phyloP scores from a whole-genome alignment of 1,284 basidiomycete genomes.

The Apiotrichum montevideense region DNA sequence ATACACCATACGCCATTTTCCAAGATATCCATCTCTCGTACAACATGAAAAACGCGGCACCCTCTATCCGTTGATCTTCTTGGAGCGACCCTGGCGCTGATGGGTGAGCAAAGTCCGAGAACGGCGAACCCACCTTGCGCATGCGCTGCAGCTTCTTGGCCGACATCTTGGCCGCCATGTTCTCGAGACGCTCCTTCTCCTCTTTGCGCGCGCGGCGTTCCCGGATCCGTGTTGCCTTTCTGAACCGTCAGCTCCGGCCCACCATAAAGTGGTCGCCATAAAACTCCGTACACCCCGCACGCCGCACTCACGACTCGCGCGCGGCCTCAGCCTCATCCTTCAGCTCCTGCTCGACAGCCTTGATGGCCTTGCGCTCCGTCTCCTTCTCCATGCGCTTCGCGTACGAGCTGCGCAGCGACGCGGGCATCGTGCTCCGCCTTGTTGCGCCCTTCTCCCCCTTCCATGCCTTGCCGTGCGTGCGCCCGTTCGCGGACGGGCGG shows the following conservation, averaged over 20 bases:
- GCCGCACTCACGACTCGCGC: constrained; percentile 35
- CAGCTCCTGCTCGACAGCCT: constrained; percentile 43
- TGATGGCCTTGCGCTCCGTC: constrained; percentile 32
- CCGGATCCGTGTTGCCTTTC: constrained; percentile 38
- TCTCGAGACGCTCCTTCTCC: constrained; percentile 45
- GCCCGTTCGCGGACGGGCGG: constrained; percentile 29
- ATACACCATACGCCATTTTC: too few relatives aligned
- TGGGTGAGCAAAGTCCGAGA: not conserved
- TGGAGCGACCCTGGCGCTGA: constrained; percentile 45
- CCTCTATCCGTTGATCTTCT: constrained; percentile 46
- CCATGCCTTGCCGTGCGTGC: constrained; percentile 42
- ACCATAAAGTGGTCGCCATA: constrained; percentile 5
- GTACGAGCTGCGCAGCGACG: constrained; percentile 37
- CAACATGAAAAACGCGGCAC: too few relatives aligned
- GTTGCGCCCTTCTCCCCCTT: constrained; percentile 41
- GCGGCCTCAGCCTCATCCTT: constrained; percentile 44
- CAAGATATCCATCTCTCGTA: too few relatives aligned
- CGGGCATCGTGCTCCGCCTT: constrained; percentile 33
- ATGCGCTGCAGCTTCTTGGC: constrained; percentile 49
- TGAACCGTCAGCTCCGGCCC: constrained; percentile 5
- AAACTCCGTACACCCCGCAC: too few relatives aligned
- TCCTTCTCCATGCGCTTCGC: constrained; percentile 40
- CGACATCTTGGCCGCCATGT: constrained; percentile 45
- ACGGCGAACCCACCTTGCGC: constrained; percentile 38
- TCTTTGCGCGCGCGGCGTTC: constrained; percentile 42